Evolutionary conservation across 805 yeast species (phyloP).

Genomic region (Naumovozyma baii): DNA sequence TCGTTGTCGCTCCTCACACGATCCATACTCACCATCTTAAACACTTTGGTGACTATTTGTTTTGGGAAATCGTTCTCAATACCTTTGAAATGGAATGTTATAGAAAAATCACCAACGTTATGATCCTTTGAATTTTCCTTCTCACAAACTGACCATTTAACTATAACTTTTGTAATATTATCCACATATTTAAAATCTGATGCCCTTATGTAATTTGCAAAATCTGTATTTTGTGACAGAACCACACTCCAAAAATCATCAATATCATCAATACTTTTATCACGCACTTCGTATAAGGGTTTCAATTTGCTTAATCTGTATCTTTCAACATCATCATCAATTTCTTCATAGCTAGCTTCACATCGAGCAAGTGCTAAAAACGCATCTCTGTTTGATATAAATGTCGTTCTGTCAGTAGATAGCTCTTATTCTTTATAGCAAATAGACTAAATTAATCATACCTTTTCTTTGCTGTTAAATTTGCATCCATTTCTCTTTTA

Average conservation of each 20-base stretch:
- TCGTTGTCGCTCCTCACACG: constrained; percentile 6
- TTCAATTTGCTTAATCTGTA: constrained; percentile 44
- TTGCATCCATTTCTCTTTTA: too few species aligned
- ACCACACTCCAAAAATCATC: constrained; percentile 86
- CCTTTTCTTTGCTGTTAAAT: too few species aligned
- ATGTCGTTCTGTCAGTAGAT: neutral
- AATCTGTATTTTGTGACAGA: constrained; percentile 72
- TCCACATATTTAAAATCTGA: constrained; percentile 75
- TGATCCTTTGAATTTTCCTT: constrained; percentile 11
- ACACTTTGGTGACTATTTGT: constrained; percentile 53
- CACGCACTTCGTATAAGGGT: constrained; percentile 49
- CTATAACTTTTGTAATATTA: constrained; percentile 50
- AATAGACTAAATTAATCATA: too few species aligned
- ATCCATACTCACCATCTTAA: constrained; percentile 31
- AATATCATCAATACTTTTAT: constrained; percentile 41
- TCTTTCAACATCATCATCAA: constrained; percentile 50
- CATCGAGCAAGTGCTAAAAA: constrained; percentile 39
- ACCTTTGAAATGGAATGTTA: constrained; percentile 49
- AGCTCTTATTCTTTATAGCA: too few species aligned
- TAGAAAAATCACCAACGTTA: constrained; percentile 46
- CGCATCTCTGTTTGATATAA: constrained; percentile 1
- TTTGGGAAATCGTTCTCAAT: constrained; percentile 40
- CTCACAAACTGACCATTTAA: constrained; percentile 33
- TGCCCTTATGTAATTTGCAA: constrained; percentile 66
- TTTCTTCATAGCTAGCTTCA: constrained; percentile 48